Evolutionary conservation across 176 grass and related monocot genomes (phyloP).

Genomic region (Musa troglodytarum): DNA sequence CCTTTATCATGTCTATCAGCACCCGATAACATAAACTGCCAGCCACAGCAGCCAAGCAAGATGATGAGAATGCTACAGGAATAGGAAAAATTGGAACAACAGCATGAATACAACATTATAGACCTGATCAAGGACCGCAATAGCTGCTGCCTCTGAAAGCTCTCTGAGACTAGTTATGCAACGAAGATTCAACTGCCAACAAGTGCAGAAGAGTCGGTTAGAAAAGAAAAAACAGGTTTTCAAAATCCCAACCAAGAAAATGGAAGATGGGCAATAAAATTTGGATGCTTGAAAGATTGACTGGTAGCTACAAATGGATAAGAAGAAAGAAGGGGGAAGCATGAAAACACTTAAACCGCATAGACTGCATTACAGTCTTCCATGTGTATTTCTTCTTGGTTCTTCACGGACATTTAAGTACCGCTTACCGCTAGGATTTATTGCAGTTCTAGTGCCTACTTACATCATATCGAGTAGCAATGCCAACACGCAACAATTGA

Average conservation of each 20-base stretch:
- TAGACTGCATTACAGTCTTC: too few relatives aligned
- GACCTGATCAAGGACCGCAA: slow-evolving; percentile 80
- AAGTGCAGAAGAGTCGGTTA: neutral
- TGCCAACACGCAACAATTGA: slow-evolving; percentile 54
- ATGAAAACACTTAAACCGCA: too few relatives aligned
- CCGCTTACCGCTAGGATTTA: neutral
- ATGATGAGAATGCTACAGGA: slow-evolving; percentile 9
- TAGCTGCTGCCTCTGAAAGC: slow-evolving; percentile 53
- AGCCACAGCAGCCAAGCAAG: slow-evolving; percentile 7
- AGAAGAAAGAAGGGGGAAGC: too few relatives aligned
- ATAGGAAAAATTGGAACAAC: slow-evolving; percentile 2
- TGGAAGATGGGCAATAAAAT: neutral
- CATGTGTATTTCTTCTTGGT: neutral
- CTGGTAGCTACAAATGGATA: too few relatives aligned
- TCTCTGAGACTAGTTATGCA: slow-evolving; percentile 49
- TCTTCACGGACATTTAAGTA: neutral
- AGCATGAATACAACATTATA: slow-evolving; percentile 15
- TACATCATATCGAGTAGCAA: slow-evolving; percentile 64
- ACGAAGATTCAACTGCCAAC: slow-evolving; percentile 59
- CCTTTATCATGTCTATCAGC: slow-evolving; percentile 57
- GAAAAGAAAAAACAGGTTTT: neutral
- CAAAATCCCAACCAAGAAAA: neutral
- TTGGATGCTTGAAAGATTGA: neutral
- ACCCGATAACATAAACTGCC: slow-evolving; percentile 80
- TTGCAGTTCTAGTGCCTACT: slow-evolving; percentile 20